Base-by-base conservation (phyloP, 768 basidiomycete genomes). In the Tulasnella sp. region DNA sequence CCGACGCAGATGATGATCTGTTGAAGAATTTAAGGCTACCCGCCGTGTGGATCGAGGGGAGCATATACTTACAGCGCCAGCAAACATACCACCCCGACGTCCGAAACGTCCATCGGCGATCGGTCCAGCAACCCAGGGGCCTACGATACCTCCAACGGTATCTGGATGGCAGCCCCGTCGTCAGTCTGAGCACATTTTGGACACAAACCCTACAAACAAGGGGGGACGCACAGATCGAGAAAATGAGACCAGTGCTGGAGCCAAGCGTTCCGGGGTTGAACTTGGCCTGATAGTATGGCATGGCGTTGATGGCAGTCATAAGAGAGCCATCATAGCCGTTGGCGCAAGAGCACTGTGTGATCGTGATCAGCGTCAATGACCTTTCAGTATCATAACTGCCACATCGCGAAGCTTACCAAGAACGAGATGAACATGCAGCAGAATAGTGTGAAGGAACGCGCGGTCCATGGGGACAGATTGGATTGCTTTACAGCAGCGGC, bases 11-110 rank as follows among this genome's bases (percentile, higher is more conserved):
- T 66, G 42, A 30, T 38, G 17, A 59, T 30, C 44, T 56, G 27
- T 12, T 79, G 79, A 38, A 80, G 71, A 38, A 79, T n/a, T n/a
- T 69, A 60, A 69, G 68, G 22, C 78, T 68, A 45, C n/a, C n/a
- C n/a, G n/a, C n/a, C n/a, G n/a, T n/a, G n/a, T n/a, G n/a, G n/a
- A n/a, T n/a, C n/a, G n/a, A n/a, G n/a, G n/a, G n/a, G n/a, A n/a
- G n/a, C n/a, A 19, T 4, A 27, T 11, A 49, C 57, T 50, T 21
- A 59, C 57, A 44, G 57, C 65, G 19, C 71, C 70, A 51, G 59
- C 49, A 60, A 69, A 66, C 70, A 70, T 70, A 31, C 63, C 70
- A 27, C 59, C 65, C 4, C 70, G 64, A 49, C 70, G 65, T 30
- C 71, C 68, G n/a, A 64, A 66, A 29, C 63, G 62, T 38, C 34